Evolutionary conservation across 2,329 filamentous ascomycete genomes (phyloP), one percentile per base, ranked within the genome.

Genomic region (Aspergillus niger): DNA sequence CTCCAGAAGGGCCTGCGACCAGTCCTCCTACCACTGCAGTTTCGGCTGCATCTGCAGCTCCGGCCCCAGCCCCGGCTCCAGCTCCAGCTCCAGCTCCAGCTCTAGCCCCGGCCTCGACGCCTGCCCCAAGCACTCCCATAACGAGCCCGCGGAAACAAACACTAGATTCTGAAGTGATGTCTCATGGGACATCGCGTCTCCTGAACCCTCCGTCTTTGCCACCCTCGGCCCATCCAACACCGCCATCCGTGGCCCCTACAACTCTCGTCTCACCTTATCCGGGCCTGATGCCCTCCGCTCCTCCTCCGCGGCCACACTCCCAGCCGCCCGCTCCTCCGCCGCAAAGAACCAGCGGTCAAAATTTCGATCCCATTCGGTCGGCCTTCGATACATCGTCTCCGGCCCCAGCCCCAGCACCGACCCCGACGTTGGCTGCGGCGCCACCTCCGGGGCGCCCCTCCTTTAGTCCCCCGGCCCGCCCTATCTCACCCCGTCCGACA

Each of bases 291-390:
- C 60, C 68, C 57, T 60, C 68, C 58, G 55, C 50, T 43, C 41
- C 53, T 36, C 53, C 68, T 54, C 76, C 78, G 17, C 67, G 67
- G 22, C 76, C 77, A 48, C 82, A 76, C 61, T 81, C 75, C 41
- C 80, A 77, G 59, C 74, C 74, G 56, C 72, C 75, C 39, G 79
- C 80, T 11, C 78, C 80, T 63, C 69, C 67, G 11, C 68, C 75
- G 8, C 78, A 82, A 52, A 81, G 89, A 53, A 88, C 89, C 13
- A 90, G 90, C 70, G 89, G 92, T 47, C 91, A 92, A 70, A 91
- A 90, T 69, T 97, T 95, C 77, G 93, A 97, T 74, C 93, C 93
- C 0, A 92, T 97, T 65, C 86, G 93, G 50, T 91, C 85, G 5
- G 85, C 89, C n/a, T 90, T 85, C 49, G 69, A 74, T 67, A 70